Conservation (phyloP, 495 filamentous ascomycete species). For the Penicillium ochrochloron region DNA sequence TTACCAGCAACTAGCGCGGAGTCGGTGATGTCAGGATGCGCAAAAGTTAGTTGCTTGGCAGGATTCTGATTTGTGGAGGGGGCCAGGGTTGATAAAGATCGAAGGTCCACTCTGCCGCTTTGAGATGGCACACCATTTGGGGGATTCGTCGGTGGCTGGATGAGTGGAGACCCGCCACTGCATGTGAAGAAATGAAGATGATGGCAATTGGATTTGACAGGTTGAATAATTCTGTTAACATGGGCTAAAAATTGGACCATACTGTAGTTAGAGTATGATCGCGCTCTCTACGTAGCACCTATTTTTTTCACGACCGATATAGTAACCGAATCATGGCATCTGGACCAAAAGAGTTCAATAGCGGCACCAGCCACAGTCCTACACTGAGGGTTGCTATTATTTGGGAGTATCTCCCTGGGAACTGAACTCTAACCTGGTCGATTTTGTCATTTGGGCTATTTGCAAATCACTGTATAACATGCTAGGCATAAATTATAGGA, state of each 20-base stretch:
- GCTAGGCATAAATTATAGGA: not conserved
- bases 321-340: too few relatives aligned
- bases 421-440: not conserved
- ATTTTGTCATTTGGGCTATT: not conserved
- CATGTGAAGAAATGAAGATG: conserved; percentile 9
- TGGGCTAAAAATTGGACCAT: not conserved
- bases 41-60: conserved; percentile 7
- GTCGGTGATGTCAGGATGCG: conserved; percentile 13
- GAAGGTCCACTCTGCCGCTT: not conserved
- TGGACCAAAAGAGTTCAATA: not conserved
- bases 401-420: not conserved
- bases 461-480: not conserved
- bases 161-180: conserved; percentile 6
- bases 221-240: not conserved
- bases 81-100: not conserved
- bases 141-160: not conserved
- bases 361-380: conserved; percentile 6
- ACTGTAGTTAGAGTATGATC: not conserved
- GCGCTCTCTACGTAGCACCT: not conserved
- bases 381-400: not conserved
- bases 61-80: not conserved
- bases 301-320: not conserved
- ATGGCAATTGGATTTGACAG: not conserved
- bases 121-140: not conserved
- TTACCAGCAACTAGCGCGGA: not conserved